Evolutionary conservation across 1,139 yeast species (phyloP).

Genomic region (Sugiyamaella paludigena): DNA sequence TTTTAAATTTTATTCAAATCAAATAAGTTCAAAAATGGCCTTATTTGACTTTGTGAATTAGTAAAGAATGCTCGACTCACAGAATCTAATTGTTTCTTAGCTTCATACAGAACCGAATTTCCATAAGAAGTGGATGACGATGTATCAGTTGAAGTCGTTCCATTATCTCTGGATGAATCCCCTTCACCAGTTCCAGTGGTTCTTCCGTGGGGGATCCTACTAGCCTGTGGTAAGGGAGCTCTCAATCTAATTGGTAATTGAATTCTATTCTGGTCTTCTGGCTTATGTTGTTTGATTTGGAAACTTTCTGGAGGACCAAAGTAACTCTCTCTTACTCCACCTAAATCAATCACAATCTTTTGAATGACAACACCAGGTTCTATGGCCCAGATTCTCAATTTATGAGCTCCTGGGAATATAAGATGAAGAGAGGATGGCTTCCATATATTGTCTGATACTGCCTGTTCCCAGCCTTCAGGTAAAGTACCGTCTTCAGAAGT

Average conservation of each 20-base stretch:
- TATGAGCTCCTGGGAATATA: conserved; percentile 19
- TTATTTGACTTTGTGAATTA: no score
- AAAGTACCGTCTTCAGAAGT: conserved; percentile 13
- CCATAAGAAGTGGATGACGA: no score
- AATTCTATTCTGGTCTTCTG: conserved; percentile 10
- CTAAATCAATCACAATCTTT: conserved; percentile 24
- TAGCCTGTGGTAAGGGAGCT: neutral
- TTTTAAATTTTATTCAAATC: no score
- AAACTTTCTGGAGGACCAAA: conserved; percentile 25
- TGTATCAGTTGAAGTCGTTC: no score
- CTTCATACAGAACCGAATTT: no score
- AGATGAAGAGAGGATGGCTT: conserved; percentile 14
- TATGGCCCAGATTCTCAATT: conserved; percentile 21
- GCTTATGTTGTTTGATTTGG: conserved; percentile 8
- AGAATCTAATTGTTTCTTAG: no score
- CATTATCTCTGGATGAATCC: no score
- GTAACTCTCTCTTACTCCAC: conserved; percentile 23
- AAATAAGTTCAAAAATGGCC: no score
- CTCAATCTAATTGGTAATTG: conserved; percentile 6
- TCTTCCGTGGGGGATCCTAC: neutral
- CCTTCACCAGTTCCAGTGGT: no score
- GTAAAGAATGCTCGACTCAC: no score
- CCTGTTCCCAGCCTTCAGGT: conserved; percentile 25
- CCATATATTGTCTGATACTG: conserved; percentile 23
- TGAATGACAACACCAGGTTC: conserved; percentile 26